phyloP scores from a whole-genome alignment of 176 grass and related monocot species.

The Phoenix roebelenii region DNA sequence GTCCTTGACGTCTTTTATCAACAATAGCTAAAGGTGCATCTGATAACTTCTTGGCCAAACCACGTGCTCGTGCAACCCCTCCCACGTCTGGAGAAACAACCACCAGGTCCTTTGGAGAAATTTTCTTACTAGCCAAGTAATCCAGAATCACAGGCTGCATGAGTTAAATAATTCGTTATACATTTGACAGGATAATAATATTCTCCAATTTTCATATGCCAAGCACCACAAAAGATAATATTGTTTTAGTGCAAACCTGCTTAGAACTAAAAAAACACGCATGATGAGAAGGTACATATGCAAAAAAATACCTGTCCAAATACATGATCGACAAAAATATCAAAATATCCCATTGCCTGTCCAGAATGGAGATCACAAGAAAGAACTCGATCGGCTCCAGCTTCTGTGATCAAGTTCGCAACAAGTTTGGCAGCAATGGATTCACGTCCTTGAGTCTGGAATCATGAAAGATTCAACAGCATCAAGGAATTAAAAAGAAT shows the following conservation, averaged over 20 bases:
- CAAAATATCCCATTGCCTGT: slow-evolving; percentile 11
- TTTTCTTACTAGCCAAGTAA: slow-evolving; percentile 93
- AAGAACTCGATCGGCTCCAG: slow-evolving; percentile 3
- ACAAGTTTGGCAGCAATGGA: slow-evolving; percentile 20
- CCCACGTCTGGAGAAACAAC: slow-evolving; percentile 96
- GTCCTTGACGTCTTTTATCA: slow-evolving; percentile 95
- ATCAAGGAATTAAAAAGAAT: too few species aligned
- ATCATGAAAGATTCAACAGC: background rate
- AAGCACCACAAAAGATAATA: too few species aligned
- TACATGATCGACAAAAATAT: slow-evolving; percentile 17
- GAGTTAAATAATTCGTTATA: too few species aligned
- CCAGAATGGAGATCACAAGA: slow-evolving; percentile 14
- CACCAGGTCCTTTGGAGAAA: slow-evolving; percentile 76
- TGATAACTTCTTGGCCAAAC: slow-evolving; percentile 89
- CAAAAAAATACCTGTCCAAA: slow-evolving; percentile 2
- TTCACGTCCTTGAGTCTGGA: slow-evolving; percentile 12
- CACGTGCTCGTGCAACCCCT: slow-evolving; percentile 83
- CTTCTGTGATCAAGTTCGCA: slow-evolving; percentile 14
- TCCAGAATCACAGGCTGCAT: slow-evolving; percentile 85
- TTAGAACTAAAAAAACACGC: too few species aligned
- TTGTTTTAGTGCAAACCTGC: too few species aligned
- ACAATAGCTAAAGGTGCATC: slow-evolving; percentile 96
- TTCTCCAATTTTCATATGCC: too few species aligned
- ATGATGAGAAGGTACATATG: too few species aligned
- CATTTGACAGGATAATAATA: too few species aligned